Conservation (phyloP, 768 basidiomycete genomes). For the Lepiota venenata region DNA sequence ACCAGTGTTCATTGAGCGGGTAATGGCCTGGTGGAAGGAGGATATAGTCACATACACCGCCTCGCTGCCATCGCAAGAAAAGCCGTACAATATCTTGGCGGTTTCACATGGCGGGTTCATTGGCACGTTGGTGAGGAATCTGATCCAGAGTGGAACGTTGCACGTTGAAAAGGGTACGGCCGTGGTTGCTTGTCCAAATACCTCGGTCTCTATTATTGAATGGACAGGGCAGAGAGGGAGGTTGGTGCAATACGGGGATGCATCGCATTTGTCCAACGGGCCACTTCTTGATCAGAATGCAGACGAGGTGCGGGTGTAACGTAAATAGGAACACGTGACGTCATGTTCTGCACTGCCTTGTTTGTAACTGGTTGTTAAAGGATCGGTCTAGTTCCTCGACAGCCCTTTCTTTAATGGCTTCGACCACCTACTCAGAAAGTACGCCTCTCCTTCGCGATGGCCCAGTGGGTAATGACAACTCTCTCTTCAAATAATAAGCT, state of each 20-base stretch:
- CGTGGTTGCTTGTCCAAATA: constrained; percentile 42
- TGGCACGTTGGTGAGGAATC: constrained; percentile 41
- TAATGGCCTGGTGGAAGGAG: constrained; percentile 58
- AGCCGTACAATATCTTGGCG: constrained; percentile 46
- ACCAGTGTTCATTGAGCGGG: constrained; percentile 43
- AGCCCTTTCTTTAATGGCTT: constrained; percentile 27
- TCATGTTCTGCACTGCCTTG: constrained; percentile 25
- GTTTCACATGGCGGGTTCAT: constrained; percentile 71
- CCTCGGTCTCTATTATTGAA: constrained; percentile 59
- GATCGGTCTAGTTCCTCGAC: constrained; percentile 13
- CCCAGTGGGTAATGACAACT: constrained; percentile 24
- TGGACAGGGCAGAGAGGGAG: constrained; percentile 35
- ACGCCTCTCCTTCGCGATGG: constrained; percentile 45
- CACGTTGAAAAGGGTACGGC: constrained; percentile 31
- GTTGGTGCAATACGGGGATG: constrained; percentile 52
- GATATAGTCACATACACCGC: constrained; percentile 26
- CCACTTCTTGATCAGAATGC: constrained; percentile 45
- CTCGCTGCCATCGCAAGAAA: constrained; percentile 9
- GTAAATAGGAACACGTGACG: constrained; percentile 21
- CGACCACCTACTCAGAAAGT: constrained; percentile 33
- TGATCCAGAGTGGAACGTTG: constrained; percentile 41
- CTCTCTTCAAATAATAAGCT: constrained; percentile 30
- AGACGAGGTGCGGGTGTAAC: constrained; percentile 34
- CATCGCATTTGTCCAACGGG: constrained; percentile 41
- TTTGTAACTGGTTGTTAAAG: constrained; percentile 2